Percentiles rank a stretch among this genome's conserved stretches.
These are phyloP conservation scores for Pythium brachiatum DNA, from an alignment of 352 stramenopile genomes.

Conservation along the genomic window DNA sequence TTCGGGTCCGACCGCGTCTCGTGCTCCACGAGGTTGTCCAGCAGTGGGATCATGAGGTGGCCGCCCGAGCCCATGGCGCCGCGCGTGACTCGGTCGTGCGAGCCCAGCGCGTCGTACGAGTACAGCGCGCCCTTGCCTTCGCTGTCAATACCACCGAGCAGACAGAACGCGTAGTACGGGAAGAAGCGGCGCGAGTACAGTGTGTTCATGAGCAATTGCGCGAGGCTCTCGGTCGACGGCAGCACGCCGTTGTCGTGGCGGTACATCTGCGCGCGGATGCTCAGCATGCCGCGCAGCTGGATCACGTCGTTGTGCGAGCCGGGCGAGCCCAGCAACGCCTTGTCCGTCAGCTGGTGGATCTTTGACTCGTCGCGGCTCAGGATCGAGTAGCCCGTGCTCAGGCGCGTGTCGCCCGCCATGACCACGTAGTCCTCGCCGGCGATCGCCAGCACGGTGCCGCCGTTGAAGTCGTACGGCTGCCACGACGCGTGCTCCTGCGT, in stretches of 20 bases:
- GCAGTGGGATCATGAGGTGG: conserved; percentile 97
- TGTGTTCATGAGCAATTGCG: conserved; percentile 97
- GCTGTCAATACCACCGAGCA: conserved; percentile 95
- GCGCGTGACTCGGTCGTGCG: conserved; percentile 73
- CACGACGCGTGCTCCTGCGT: conserved; percentile 50
- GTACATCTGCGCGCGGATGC: conserved; percentile 85
- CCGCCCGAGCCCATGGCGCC: conserved; percentile 89
- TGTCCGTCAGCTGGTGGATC: conserved; percentile 71
- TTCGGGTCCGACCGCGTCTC: conserved; percentile 91
- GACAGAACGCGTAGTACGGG: conserved; percentile 99
- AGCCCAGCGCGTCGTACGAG: conserved; percentile 98
- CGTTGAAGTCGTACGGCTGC: conserved; percentile 88
- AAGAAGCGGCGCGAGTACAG: conserved; percentile 99
- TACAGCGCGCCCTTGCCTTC: conserved; percentile 96
- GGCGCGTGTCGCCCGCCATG: conserved; percentile 94
- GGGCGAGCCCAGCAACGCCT: conserved; percentile 68
- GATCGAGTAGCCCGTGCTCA: conserved; percentile 97
- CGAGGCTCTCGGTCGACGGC: conserved; percentile 91
- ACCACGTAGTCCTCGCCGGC: conserved; percentile 95
- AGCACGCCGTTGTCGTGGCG: conserved; percentile 94
- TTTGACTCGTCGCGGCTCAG: conserved; percentile 94
- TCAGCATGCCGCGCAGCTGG: conserved; percentile 76
- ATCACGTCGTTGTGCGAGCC: conserved; percentile 88
- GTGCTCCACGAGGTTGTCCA: conserved; percentile 97
- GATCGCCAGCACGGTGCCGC: conserved; percentile 90